Evolutionary conservation across 345 rosid species (phyloP), one percentile per base, ranked within the genome.

Genomic region (Populus davidiana): DNA sequence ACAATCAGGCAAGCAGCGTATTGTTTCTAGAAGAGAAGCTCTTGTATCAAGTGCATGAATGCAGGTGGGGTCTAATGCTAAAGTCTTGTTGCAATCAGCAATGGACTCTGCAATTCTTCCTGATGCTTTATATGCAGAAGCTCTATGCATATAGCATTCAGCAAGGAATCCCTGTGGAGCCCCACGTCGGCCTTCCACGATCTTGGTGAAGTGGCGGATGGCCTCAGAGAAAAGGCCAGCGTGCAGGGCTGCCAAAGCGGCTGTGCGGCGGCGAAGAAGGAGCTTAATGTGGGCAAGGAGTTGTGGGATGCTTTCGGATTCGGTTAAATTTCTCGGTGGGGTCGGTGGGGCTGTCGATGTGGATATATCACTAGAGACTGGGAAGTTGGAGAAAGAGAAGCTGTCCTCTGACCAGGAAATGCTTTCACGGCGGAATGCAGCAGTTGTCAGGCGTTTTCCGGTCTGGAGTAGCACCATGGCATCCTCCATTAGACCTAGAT

Each of bases 401-500:
- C 99, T 93, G 78, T 96, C 98, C 6, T 96, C 99, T 0, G 99
- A 89, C 89, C 93, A 88, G 33, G 93, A 90, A 8, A 90, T 80
- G 89, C 97, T 92, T 77, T 89, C 87, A 3, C 93, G 97, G 76
- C 99, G 99, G 85, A 91, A 91, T 71, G 96, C 99, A 29, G 98
- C 99, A 12, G 91, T 85, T 69, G 98, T 91, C 29, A 96, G 89
- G 77, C 99, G 97, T 83, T 92, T 96, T 0, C 97, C 98, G 68
- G 94, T 92, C 78, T 93, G 99, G 64, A 96, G 94, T 0, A 96
- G 90, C 62, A 84, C 97, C 97, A 96, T 88, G 4, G 99, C 98
- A 81, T 96, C 99, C 86, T 96, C 99, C 98, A 96, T 91, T 7
- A 96, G 85, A 50, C 99, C 99, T 1, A 96, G 84, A 73, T 93